Base-by-base conservation (phyloP, 2,329 filamentous ascomycete species). In the Sporothrix brunneoviolacea region DNA sequence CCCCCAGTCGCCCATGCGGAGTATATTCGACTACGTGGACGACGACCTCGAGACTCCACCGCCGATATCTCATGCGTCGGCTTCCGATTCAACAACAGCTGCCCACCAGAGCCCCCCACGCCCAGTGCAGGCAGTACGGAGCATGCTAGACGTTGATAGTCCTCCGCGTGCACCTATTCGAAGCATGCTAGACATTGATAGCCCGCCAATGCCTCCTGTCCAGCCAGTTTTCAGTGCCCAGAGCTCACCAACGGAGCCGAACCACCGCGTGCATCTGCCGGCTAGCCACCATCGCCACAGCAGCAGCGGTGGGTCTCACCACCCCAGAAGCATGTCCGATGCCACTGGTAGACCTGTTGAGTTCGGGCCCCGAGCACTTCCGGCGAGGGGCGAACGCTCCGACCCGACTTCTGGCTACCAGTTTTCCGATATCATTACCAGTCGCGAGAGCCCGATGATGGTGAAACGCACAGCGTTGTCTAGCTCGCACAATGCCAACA, bases 1-100 rank as follows among this genome's bases (percentile, higher is more conserved):
- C 49, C 79, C 82, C 40, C 77, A 74, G 48, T 86, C 85, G 21
- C 83, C 84, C 10, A 77, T 86, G 48, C 76, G 84, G 58, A 87
- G 81, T 65, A 81, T 86, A 76, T 71, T 84, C 16, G 79, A 83
- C 61, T 72, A 76, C 52, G n/a, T n/a, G n/a, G n/a, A n/a, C n/a
- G 72, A 70, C 49, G 59, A 59, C 48, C 48, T 61, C 55, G 54
- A 58, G 48, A 54, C 54, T 32, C 56, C 61, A 30, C 47, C 55
- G n/a, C 50, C 53, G 18, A 42, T 54, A 3, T 36, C 42, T 9
- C 47, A 32, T 28, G 38, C 35, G 19, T 28, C 37, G 13, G 28
- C 27, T 7, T 35, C 54, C 32, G 51, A 37, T 13, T 39, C 56
- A 44, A 18, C 57, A 53, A 39, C 40, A 15, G 21, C 37, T 48